A percentile compares a stretch with the other conserved stretches of the same genome.
These are phyloP conservation scores for Wickerhamiella shivajii DNA, from an alignment of 805 yeast genomes.

Conservation along the genomic window DNA sequence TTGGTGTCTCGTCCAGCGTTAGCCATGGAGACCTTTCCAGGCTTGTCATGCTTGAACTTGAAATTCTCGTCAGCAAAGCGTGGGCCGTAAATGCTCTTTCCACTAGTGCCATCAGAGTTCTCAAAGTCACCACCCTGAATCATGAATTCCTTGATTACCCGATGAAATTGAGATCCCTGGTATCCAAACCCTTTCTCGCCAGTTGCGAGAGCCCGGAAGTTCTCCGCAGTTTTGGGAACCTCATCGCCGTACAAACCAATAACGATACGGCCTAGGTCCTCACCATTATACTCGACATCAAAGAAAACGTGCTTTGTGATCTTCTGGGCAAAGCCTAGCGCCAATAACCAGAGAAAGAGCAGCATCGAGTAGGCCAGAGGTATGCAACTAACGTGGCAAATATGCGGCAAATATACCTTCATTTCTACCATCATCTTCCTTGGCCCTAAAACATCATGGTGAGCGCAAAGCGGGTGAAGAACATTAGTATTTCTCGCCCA, in stretches of 20 bases:
- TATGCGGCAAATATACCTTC: no score
- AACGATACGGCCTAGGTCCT: constrained; percentile 54
- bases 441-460: no score
- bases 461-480: constrained; percentile 24
- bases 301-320: constrained; percentile 52
- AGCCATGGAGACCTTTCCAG: constrained; percentile 37
- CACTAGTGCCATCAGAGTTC: constrained; percentile 7
- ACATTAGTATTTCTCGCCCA: constrained; percentile 61
- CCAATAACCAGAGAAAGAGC: no score
- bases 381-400: no score
- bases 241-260: constrained; percentile 64
- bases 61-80: constrained; percentile 17
- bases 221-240: constrained; percentile 66
- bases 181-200: constrained; percentile 66
- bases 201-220: constrained; percentile 54
- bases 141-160: constrained; percentile 44
- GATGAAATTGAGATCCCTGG: constrained; percentile 50
- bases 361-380: no score
- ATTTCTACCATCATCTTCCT: no score
- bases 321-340: no score
- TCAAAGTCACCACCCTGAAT: constrained; percentile 8
- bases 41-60: constrained; percentile 13
- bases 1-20: constrained; percentile 7
- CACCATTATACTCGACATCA: constrained; percentile 57
- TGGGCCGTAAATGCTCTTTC: constrained; percentile 6